Evolutionary conservation across 805 yeast genomes (phyloP).

Genomic region (Lipomyces chichibuensis): DNA sequence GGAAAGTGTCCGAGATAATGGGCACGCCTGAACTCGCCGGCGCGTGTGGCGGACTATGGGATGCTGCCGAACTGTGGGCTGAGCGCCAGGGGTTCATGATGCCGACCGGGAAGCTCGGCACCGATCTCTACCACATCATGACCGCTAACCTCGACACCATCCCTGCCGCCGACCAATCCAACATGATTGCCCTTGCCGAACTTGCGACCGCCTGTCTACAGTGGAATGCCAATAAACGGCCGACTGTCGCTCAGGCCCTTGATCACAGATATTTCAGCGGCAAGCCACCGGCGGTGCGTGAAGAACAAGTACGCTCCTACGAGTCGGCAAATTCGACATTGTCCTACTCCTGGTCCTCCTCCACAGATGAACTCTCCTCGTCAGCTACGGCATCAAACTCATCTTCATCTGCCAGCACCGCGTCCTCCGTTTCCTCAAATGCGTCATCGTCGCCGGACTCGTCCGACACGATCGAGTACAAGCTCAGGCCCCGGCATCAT

Average conservation of each 20-base stretch:
- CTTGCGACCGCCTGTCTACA: conserved; percentile 52
- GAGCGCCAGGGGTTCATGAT: conserved; percentile 57
- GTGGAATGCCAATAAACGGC: conserved; percentile 70
- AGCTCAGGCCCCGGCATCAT: not conserved
- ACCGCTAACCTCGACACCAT: not conserved
- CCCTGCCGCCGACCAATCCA: conserved; percentile 1
- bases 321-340: not conserved
- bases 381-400: not conserved
- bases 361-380: not conserved
- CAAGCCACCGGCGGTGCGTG: not conserved
- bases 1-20: conserved; percentile 64
- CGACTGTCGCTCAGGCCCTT: conserved; percentile 33
- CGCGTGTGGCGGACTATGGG: conserved; percentile 72
- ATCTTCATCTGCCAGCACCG: not conserved
- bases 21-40: conserved; percentile 65
- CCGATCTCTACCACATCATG: conserved; percentile 12
- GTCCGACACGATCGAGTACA: not conserved
- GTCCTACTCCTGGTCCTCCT: not conserved
- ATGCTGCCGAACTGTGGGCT: conserved; percentile 59
- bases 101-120: conserved; percentile 45
- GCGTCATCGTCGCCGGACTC: conserved; percentile 1
- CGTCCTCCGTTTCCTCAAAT: not conserved
- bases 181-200: conserved; percentile 8
- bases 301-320: not conserved
- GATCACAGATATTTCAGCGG: conserved; percentile 21